These are phyloP conservation scores for Citrus sinensis DNA, from an alignment of 345 rosid genomes.

Conservation along the genomic window DNA sequence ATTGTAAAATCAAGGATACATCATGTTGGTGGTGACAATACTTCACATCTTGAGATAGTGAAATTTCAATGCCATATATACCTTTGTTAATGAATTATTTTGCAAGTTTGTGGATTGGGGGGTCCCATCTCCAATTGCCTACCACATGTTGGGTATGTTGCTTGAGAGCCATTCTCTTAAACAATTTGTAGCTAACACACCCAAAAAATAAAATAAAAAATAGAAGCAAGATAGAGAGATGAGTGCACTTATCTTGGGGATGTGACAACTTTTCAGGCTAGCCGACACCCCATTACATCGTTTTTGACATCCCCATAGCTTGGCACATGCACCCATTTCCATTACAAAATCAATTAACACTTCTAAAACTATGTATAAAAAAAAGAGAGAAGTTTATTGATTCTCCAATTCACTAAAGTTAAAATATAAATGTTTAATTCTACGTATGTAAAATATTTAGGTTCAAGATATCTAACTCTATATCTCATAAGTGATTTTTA, in stretches of 20 bases:
- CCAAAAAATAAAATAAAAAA: neutral
- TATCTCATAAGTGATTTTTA: too few species aligned
- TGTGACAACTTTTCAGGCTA: conserved; percentile 30
- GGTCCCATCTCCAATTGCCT: neutral
- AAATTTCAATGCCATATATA: neutral
- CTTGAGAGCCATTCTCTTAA: neutral
- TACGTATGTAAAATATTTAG: too few species aligned
- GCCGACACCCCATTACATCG: conserved; percentile 38
- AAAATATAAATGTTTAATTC: neutral
- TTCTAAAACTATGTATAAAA: neutral
- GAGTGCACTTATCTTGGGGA: neutral
- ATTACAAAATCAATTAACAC: neutral
- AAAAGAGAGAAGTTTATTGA: neutral
- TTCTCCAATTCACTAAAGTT: neutral
- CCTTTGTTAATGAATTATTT: neutral
- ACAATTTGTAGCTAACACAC: neutral
- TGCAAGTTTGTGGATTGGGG: neutral
- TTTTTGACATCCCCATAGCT: conserved; percentile 16
- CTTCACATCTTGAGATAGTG: neutral
- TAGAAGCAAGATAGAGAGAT: neutral
- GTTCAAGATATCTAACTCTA: too few species aligned
- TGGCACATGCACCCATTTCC: conserved; percentile 40
- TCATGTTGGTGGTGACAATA: neutral
- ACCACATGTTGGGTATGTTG: neutral
- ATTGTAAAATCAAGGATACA: neutral